These are phyloP conservation scores for Colletotrichum sansevieriae DNA, from an alignment of 2,329 filamentous ascomycete genomes.

Conservation along the genomic window DNA sequence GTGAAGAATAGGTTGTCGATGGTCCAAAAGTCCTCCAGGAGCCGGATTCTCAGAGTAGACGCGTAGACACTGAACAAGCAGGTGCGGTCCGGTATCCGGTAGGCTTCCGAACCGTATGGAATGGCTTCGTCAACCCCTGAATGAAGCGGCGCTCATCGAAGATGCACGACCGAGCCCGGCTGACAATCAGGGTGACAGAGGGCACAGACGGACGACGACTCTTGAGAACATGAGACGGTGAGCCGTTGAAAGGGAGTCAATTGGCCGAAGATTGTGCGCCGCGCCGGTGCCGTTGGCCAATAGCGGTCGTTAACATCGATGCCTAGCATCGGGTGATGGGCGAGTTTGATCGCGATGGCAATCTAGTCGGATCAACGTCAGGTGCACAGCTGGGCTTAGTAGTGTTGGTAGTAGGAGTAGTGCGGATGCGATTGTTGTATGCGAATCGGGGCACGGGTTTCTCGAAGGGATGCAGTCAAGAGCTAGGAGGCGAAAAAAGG, in stretches of 20 bases:
- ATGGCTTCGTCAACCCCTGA: not conserved
- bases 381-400: constrained; percentile 2
- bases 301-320: constrained; percentile 16
- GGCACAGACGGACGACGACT: not conserved
- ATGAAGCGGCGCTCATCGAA: not conserved
- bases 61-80: not conserved
- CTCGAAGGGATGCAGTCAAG: constrained; percentile 4
- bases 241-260: constrained; percentile 12
- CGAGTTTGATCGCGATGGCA: constrained; percentile 17
- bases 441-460: not conserved
- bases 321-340: constrained; percentile 17
- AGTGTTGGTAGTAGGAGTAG: not conserved
- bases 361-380: constrained; percentile 10
- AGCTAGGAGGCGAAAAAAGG: not conserved
- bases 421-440: not conserved
- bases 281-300: constrained; percentile 11
- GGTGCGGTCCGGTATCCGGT: not conserved
- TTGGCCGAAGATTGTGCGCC: constrained; percentile 12
- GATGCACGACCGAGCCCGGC: constrained; percentile 3
- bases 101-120: not conserved
- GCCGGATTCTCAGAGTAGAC: not conserved
- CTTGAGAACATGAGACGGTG: constrained; percentile 22
- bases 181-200: not conserved
- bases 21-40: not conserved
- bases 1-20: not conserved